A percentile compares a stretch with the other conserved stretches of the same genome.
phyloP scores from a whole-genome alignment of 805 yeast genomes.

The Zygosaccharomyces lentus region DNA sequence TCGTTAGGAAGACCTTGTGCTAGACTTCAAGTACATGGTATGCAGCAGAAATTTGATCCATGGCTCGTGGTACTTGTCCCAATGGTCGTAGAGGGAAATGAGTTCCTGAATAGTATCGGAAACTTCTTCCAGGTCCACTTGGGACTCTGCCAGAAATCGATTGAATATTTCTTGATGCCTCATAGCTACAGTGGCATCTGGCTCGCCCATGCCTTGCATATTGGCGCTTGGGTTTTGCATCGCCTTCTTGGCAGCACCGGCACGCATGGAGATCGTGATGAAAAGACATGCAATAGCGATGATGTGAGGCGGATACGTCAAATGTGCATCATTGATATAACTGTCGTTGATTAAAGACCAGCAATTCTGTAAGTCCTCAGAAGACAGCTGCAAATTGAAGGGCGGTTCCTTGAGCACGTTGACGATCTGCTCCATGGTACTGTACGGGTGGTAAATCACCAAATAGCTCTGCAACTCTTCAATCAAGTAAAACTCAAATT shows the following conservation, averaged over 20 bases:
- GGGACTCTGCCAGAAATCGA: slow-evolving; percentile 64
- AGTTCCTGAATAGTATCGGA: slow-evolving; percentile 82
- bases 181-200: slow-evolving; percentile 5
- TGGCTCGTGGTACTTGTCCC: slow-evolving; percentile 82
- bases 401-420: slow-evolving; percentile 38
- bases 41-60: slow-evolving; percentile 41
- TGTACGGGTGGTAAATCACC: slow-evolving; percentile 73
- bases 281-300: slow-evolving; percentile 80
- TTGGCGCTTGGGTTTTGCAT: slow-evolving; percentile 10
- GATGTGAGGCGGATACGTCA: slow-evolving; percentile 84
- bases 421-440: slow-evolving; percentile 52
- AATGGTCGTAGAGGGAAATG: slow-evolving; percentile 71
- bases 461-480: slow-evolving; percentile 77
- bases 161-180: slow-evolving; percentile 22
- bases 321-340: slow-evolving; percentile 79
- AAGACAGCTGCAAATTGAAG: slow-evolving; percentile 36
- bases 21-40: slow-evolving; percentile 26
- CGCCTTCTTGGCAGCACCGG: slow-evolving; percentile 43
- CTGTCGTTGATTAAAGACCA: slow-evolving; percentile 92
- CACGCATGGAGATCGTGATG: slow-evolving; percentile 49
- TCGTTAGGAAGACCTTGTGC: not conserved
- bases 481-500: slow-evolving; percentile 88
- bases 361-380: slow-evolving; percentile 72
- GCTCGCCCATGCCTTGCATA: slow-evolving; percentile 4
- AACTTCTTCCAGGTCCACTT: slow-evolving; percentile 70